These are phyloP conservation scores for Persicaria maculosa DNA, from an alignment of 148 eudicot species.

Conservation along the genomic window DNA sequence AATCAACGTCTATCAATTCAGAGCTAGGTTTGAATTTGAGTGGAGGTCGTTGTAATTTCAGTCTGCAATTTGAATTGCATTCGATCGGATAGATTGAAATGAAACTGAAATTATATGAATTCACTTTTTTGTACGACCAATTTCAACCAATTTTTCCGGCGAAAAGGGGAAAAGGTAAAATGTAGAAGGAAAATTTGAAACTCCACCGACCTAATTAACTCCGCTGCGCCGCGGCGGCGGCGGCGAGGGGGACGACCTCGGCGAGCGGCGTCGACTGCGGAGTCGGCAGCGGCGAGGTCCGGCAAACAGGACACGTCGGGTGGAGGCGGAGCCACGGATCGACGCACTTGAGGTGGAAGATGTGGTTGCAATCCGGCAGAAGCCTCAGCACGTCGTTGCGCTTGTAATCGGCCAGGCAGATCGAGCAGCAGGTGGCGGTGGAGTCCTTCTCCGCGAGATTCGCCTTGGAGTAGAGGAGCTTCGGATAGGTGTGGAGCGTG, in stretches of 20 bases:
- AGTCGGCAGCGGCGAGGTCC: constrained; percentile 78
- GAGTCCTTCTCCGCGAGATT: constrained; percentile 36
- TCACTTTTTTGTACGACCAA: neutral
- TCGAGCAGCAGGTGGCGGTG: constrained; percentile 53
- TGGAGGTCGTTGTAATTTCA: neutral
- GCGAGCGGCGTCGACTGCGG: constrained; percentile 79
- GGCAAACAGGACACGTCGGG: constrained; percentile 81
- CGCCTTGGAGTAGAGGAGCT: constrained; percentile 47
- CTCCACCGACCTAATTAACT: neutral
- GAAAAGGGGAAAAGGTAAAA: neutral
- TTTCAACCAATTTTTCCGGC: constrained; percentile 1
- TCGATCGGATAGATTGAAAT: too few species aligned
- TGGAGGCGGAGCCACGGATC: constrained; percentile 78
- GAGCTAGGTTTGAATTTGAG: neutral
- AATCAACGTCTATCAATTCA: neutral
- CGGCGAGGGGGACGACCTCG: constrained; percentile 61
- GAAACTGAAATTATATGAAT: neutral
- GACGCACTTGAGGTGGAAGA: constrained; percentile 75
- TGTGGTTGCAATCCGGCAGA: constrained; percentile 69
- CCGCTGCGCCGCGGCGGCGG: constrained; percentile 5
- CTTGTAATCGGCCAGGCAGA: constrained; percentile 72
- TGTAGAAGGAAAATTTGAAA: neutral
- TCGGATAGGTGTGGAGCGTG: constrained; percentile 63
- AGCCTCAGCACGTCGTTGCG: constrained; percentile 46
- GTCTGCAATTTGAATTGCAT: neutral